Percentiles rank a stretch among this genome's conserved stretches.
Conservation (phyloP, 148 eudicot species). For the Persicaria maculosa region DNA sequence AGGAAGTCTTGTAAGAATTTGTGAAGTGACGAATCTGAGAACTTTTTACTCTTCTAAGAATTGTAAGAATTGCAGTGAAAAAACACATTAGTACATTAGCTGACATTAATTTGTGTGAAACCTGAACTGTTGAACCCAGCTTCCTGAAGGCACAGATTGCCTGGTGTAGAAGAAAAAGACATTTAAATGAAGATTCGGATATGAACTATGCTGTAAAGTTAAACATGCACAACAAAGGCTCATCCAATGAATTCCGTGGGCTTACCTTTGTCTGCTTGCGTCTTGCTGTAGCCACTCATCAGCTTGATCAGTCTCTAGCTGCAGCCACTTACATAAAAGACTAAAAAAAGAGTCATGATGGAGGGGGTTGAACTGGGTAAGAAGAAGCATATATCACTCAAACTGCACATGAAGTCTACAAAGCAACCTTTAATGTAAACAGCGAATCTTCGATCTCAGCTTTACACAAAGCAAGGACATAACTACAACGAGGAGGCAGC, state of each 20-base stretch:
- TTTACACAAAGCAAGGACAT: not conserved
- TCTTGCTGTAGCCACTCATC: no score
- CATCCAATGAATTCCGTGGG: no score
- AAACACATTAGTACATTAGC: not conserved
- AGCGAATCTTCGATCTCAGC: not conserved
- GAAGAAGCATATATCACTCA: not conserved
- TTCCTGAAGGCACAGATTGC: not conserved
- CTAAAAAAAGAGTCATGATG: not conserved
- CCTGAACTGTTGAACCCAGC: not conserved
- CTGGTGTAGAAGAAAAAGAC: not conserved
- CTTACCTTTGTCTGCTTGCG: no score
- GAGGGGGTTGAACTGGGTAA: not conserved
- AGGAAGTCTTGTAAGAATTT: no score
- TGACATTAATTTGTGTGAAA: not conserved
- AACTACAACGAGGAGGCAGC: constrained; percentile 2
- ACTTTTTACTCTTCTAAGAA: not conserved
- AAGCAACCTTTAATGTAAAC: not conserved
- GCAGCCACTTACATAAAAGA: no score
- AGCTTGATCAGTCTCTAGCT: no score
- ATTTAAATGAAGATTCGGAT: no score
- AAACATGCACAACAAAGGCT: no score
- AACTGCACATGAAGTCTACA: not conserved
- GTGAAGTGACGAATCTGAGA: no score
- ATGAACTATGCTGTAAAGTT: no score
- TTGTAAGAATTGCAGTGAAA: not conserved